A percentile compares a stretch with the other conserved stretches of the same genome.
These are phyloP conservation scores for Litchi chinensis DNA, from an alignment of 345 rosid species.

Conservation along the genomic window DNA sequence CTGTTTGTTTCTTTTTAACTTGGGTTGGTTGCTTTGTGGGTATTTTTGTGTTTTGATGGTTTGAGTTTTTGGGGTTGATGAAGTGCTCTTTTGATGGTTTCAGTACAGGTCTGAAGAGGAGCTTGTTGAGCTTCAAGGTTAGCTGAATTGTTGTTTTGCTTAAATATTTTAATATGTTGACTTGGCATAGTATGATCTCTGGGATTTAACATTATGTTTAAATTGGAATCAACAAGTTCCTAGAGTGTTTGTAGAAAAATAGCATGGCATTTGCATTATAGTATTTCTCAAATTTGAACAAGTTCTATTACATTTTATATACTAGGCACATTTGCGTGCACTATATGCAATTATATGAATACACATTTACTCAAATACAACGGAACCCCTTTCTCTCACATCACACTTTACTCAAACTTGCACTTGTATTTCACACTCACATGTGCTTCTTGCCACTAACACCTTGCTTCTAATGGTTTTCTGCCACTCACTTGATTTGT, in stretches of 20 bases:
- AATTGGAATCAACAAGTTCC: not conserved
- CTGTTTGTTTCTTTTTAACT: not conserved
- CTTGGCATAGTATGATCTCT: not conserved
- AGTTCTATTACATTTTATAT: not conserved
- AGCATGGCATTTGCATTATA: not conserved
- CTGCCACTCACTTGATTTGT: not conserved
- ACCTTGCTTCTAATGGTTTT: not conserved
- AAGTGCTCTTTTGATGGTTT: conserved; percentile 45
- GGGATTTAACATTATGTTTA: not conserved
- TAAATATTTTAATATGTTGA: not conserved
- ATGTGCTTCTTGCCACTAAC: not conserved
- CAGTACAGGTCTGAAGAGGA: conserved; percentile 99
- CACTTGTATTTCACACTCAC: not conserved
- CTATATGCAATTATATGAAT: too few relatives aligned
- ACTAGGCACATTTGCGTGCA: not conserved
- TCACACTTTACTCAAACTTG: not conserved
- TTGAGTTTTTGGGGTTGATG: conserved; percentile 38
- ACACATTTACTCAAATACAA: too few relatives aligned
- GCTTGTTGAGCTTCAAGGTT: conserved; percentile 90
- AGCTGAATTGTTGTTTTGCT: not conserved
- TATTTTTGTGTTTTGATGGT: not conserved
- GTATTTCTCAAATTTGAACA: not conserved
- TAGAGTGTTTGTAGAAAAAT: not conserved
- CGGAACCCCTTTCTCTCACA: too few relatives aligned
- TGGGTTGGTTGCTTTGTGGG: not conserved